phyloP scores from a whole-genome alignment of 495 filamentous ascomycete species.

The Viridothelium virens region DNA sequence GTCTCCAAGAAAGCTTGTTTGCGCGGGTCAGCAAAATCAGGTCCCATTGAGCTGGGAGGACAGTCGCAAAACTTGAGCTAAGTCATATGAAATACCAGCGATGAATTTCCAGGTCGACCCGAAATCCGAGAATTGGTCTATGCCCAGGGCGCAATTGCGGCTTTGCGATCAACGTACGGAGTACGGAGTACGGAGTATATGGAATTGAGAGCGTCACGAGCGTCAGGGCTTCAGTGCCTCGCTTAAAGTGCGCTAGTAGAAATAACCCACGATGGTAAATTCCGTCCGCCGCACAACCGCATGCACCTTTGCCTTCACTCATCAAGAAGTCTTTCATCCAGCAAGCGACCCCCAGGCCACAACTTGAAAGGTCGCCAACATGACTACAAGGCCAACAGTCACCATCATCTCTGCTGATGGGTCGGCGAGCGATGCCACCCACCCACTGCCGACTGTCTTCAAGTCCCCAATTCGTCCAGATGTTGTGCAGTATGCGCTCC shows the following conservation, averaged over 20 bases:
- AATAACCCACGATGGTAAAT: neutral
- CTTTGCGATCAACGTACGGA: too few relatives aligned
- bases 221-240: neutral
- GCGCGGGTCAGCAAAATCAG: too few relatives aligned
- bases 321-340: neutral
- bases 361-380: constrained; percentile 38
- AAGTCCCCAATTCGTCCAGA: constrained; percentile 92
- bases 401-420: constrained; percentile 91
- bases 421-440: constrained; percentile 73
- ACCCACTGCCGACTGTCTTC: constrained; percentile 92
- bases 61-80: too few relatives aligned
- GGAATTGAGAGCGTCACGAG: too few relatives aligned
- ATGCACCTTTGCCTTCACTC: too few relatives aligned
- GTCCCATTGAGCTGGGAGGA: too few relatives aligned
- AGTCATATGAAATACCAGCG: too few relatives aligned
- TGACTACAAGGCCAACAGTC: constrained; percentile 92
- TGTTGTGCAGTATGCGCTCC: constrained; percentile 74
- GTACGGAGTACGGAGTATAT: too few relatives aligned
- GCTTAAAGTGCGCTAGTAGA: neutral
- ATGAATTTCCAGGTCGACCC: too few relatives aligned
- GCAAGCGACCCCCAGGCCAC: neutral
- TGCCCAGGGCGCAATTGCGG: too few relatives aligned
- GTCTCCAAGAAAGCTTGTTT: too few relatives aligned
- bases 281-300: constrained; percentile 2
- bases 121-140: too few relatives aligned